Evolutionary conservation across 352 stramenopile genomes (phyloP), one percentile per base, ranked within the genome.

Genomic region (Globisporangium alternatum): DNA sequence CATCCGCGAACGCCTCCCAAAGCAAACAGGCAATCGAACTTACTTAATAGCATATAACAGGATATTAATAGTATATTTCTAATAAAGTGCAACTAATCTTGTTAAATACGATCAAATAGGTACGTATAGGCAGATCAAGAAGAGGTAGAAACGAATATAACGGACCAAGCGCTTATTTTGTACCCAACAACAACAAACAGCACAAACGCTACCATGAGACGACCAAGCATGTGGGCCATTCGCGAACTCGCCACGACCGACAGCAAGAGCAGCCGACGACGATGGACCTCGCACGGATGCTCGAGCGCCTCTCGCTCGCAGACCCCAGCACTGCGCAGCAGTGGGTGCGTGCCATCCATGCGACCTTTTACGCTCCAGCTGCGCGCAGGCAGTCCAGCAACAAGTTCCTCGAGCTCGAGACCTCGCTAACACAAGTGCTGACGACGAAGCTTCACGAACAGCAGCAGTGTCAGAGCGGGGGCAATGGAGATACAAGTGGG

Each of bases 381-480:
- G 22, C 56, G 28, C 67, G 67, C 10, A 60, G 65, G 33, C 57
- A 66, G 7, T 30, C 35, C 1, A 21, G 31, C 61, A 86, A 75
- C 75, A 90, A 81, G 64, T 88, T 88, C 61, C 58, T 82, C 13
- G 69, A 77, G 35, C 56, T 88, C 31, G 78, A 90, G 54, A 62
- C 59, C 10, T 62, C 65, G 12, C 49, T 90, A 19, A 54, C 66
- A 0, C 57, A 70, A 1, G 66, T 65, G 1, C 76, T 85, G 21
- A 41, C 28, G 10, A 35, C 49, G 9, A 48, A 22, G 17, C 60
- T 60, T 17, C 33, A 30, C 9, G 48, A 60, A 19, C 35, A 57
- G 35, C 33, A 52, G 31, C 31, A 63, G 6, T 41, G 33, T 6
- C 55, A 78, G n/a, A 49, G 21, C 12, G 39, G 33, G 19, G 43